Base-by-base conservation (phyloP, 768 basidiomycete species). In the Kwoniella europaea region DNA sequence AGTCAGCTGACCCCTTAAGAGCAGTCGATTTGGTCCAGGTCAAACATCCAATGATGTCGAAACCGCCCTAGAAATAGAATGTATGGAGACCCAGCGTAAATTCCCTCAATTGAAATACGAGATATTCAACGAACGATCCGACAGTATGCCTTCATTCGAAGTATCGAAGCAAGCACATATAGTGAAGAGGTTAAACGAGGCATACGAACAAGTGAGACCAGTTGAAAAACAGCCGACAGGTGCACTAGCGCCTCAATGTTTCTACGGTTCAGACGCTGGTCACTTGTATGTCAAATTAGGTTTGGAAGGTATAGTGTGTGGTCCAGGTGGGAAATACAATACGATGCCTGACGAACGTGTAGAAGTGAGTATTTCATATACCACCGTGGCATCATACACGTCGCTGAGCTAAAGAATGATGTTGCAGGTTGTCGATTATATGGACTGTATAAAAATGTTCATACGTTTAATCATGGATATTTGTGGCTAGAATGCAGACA, bases 301-400 rank as follows among this genome's bases (percentile, higher is more conserved):
- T 10, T 42, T 71, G 52, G 46, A 71, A 54, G 70, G 70, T 10
- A 71, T 71, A 57, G 70, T 71, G 22, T 71, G 70, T 24, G 70
- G 70, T 13, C 70, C 70, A 13, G 70, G 70, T 16, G 70, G 70
- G 9, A 71, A 71, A 53, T 71, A 67, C 50, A 71, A 71, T 41
- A 71, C 70, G 16, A 71, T 71, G 70, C 70, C 70, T 27, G 70
- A 71, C 35, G 70, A 71, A 53, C 41, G 70, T 9, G 70, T 71
- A 10, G 70, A 71, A 59, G 70, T 71, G 65, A 63, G 70, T 62
- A 10, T 12, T 12, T 52, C 5, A 20, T 52, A 0, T 0, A 22
- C 4, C 0, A 15, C 0, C 27, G 10, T 12, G 0, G 10, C 24
- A 24, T 16, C 9, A 12, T 41, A 2, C 22, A 1, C 6, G 59